Evolutionary conservation across 306 rosid genomes (phyloP), one percentile per base, ranked within the genome.

Genomic region (Sphenostylis stenocarpa): DNA sequence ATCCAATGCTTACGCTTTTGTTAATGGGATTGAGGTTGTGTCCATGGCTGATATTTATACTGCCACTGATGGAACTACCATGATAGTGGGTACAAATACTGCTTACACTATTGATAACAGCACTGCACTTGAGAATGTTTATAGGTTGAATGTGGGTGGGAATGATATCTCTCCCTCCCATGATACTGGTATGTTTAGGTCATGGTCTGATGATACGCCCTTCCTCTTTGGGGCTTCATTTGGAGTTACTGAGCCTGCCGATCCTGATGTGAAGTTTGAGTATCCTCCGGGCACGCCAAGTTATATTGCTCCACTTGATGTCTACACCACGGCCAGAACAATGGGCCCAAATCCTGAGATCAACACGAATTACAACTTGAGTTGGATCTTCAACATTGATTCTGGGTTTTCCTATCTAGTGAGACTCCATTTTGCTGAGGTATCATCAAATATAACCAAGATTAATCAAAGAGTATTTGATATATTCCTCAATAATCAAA

Each of bases 391-490:
- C 72, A 58, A 92, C 0, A 76, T 95, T 11, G 98, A 92, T 74
- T 68, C 97, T 0, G 96, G 94, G 61, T 96, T 92, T 82, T 75
- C 71, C n/a, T 92, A 92, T 90, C 89, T 96, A 70, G 98, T 91
- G 73, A 86, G 99, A 82, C 97, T 96, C 52, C 97, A 96, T 81
- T 92, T 96, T 76, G 93, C 97, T 73, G 99, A 96, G 88, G 85
- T 84, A 39, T 31, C 85, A 1, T 12, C 77, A 5, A 81, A 44
- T 52, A 80, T 96, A 29, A 82, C 83, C 34, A 67, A 57, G 72
- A 0, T n/a, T 7, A 89, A 96, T 83, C 90, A 92, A 65, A 87
- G 92, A 72, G 96, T 88, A 52, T 96, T 96, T 52, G 52, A 86
- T 64, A 85, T 92, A 67, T 89, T 73, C 79, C 78, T 96, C 78